Evolutionary conservation across 2,329 filamentous ascomycete genomes (phyloP).

Genomic region (Lithohypha guttulata): DNA sequence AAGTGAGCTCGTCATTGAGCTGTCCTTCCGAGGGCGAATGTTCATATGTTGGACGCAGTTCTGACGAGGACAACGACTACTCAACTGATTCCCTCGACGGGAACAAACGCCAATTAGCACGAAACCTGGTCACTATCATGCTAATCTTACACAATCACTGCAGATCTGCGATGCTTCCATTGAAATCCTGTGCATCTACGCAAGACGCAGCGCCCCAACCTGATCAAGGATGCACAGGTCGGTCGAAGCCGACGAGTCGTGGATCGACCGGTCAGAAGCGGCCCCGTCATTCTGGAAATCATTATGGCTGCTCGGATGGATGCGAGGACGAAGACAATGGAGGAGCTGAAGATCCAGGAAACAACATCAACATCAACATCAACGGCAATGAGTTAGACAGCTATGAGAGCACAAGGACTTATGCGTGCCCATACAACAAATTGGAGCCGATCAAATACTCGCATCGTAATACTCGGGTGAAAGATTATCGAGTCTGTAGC

Average conservation of each 20-base stretch:
- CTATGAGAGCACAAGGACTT: constrained; percentile 22
- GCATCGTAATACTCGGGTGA: constrained; percentile 7
- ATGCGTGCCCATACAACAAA: constrained; percentile 26
- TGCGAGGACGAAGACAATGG: no score
- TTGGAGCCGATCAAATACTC: constrained; percentile 12
- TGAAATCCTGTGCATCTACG: no score
- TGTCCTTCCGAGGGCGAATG: background rate
- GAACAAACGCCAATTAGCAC: background rate
- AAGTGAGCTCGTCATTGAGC: no score
- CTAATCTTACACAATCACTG: background rate
- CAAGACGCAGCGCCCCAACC: no score
- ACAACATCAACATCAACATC: no score
- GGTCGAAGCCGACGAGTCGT: no score
- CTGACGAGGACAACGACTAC: background rate
- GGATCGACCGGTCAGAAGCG: no score
- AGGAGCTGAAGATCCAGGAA: background rate
- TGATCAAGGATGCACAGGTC: no score
- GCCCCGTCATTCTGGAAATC: no score
- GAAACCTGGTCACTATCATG: background rate
- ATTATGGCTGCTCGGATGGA: no score
- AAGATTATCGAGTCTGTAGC: constrained; percentile 11
- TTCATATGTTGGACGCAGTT: background rate
- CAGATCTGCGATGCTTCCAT: no score
- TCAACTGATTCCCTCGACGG: background rate
- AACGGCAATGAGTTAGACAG: background rate